phyloP scores from a whole-genome alignment of 169 alveolate species.

The Perkinsus olseni region DNA sequence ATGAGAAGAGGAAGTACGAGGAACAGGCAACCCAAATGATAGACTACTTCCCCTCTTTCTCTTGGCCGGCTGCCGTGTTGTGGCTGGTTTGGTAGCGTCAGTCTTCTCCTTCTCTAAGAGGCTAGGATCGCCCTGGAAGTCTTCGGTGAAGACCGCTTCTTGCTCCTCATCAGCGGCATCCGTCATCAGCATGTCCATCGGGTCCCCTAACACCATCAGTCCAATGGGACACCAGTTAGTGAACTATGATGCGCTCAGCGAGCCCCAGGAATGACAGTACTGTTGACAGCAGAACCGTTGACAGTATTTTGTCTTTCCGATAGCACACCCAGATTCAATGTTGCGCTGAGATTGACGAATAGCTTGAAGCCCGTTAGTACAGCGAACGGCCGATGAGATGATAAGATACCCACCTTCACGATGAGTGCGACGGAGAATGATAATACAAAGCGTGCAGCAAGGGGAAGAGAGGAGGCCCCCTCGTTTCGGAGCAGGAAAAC shows the following conservation, averaged over 20 bases:
- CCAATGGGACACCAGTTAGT: background rate
- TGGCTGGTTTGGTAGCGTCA: background rate
- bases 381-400: too few relatives aligned
- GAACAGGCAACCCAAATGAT: background rate
- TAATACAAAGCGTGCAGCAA: too few relatives aligned
- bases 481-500: too few relatives aligned
- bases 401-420: too few relatives aligned
- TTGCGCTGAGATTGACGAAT: too few relatives aligned
- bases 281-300: too few relatives aligned
- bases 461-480: too few relatives aligned
- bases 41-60: background rate
- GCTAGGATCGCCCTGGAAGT: background rate
- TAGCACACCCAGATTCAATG: too few relatives aligned
- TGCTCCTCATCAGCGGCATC: background rate
- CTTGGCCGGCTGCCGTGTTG: background rate
- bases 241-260: background rate
- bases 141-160: background rate
- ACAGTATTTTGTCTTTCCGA: too few relatives aligned
- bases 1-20: background rate
- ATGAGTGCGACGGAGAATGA: too few relatives aligned
- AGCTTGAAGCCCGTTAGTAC: too few relatives aligned
- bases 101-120: background rate
- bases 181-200: background rate
- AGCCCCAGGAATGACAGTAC: background rate
- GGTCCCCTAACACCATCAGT: background rate